phyloP scores from a whole-genome alignment of 2,329 filamentous ascomycete species.

The Colletotrichum ledebouriae region DNA sequence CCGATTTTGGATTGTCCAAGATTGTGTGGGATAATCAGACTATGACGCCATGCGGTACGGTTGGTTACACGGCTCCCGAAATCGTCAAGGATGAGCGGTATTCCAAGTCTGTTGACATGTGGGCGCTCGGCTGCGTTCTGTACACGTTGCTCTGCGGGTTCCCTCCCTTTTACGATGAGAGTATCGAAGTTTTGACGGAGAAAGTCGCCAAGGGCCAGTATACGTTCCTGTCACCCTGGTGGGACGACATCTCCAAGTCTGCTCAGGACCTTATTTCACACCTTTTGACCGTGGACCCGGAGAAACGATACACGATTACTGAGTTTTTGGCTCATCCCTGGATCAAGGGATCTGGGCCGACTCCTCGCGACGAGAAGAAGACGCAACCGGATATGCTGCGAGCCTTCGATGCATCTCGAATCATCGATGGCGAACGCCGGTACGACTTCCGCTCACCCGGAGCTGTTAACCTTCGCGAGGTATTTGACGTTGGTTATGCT shows the following conservation, averaged over 20 bases:
- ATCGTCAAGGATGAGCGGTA: slow-evolving; percentile 99
- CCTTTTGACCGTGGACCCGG: slow-evolving; percentile 92
- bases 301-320: slow-evolving; percentile 92
- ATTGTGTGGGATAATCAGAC: slow-evolving; percentile 98
- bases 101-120: slow-evolving; percentile 99
- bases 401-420: slow-evolving; percentile 68
- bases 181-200: slow-evolving; percentile 95
- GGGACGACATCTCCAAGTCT: slow-evolving; percentile 97
- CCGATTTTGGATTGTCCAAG: slow-evolving; percentile 97
- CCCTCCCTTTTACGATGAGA: slow-evolving; percentile 98
- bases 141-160: slow-evolving; percentile 98
- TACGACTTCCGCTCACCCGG: slow-evolving; percentile 96
- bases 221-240: slow-evolving; percentile 98
- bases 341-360: slow-evolving; percentile 77
- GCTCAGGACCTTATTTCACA: slow-evolving; percentile 96
- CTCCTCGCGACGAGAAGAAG: slow-evolving; percentile 71
- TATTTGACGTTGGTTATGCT: slow-evolving; percentile 98
- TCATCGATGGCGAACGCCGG: slow-evolving; percentile 73
- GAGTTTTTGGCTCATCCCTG: slow-evolving; percentile 96
- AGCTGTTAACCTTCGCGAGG: slow-evolving; percentile 93
- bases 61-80: slow-evolving; percentile 97
- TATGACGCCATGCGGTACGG: slow-evolving; percentile 99
- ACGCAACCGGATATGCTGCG: slow-evolving; percentile 61
- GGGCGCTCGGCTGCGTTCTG: slow-evolving; percentile 95
- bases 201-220: slow-evolving; percentile 98